Conservation (phyloP, 1,284 basidiomycete genomes). For the Phenoliferia sp. region DNA sequence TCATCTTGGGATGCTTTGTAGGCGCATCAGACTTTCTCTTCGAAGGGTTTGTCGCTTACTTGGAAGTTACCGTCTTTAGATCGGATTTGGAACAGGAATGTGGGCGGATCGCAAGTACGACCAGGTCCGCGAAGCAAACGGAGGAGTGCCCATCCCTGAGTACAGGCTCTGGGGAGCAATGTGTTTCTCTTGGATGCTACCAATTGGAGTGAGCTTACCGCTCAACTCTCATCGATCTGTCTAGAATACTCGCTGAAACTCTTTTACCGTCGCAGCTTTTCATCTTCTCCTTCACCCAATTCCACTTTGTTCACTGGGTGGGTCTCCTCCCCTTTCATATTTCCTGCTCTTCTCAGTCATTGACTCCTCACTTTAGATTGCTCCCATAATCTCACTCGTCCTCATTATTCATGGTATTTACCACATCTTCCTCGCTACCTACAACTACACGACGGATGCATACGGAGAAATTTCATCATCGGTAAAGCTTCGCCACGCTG, state of each 20-base stretch:
- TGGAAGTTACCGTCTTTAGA: too few species aligned
- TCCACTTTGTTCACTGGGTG: slow-evolving; percentile 29
- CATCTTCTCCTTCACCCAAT: slow-evolving; percentile 37
- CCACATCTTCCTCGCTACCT: slow-evolving; percentile 29
- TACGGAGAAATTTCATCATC: too few species aligned
- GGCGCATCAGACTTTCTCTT: slow-evolving; percentile 23
- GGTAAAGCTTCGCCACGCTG: too few species aligned
- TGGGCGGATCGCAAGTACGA: slow-evolving; percentile 37
- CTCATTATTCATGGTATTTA: slow-evolving; percentile 34
- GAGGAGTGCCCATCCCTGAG: slow-evolving; percentile 21
- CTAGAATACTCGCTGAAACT: slow-evolving; percentile 10
- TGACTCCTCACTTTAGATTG: slow-evolving; percentile 8
- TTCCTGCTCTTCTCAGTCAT: not conserved
- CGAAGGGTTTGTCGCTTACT: too few species aligned
- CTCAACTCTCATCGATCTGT: not conserved
- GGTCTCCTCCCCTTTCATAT: not conserved
- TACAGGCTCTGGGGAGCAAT: slow-evolving; percentile 31
- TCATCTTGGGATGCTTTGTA: slow-evolving; percentile 39
- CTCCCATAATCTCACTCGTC: slow-evolving; percentile 30
- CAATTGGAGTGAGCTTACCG: not conserved
- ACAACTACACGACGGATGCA: slow-evolving; percentile 33
- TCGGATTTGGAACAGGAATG: slow-evolving; percentile 1
- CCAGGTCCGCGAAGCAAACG: slow-evolving; percentile 21
- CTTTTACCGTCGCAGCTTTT: slow-evolving; percentile 7
- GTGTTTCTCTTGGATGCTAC: slow-evolving; percentile 21